These are phyloP conservation scores for Emydomyces testavorans DNA, from an alignment of 2,329 filamentous ascomycete genomes.

Conservation along the genomic window DNA sequence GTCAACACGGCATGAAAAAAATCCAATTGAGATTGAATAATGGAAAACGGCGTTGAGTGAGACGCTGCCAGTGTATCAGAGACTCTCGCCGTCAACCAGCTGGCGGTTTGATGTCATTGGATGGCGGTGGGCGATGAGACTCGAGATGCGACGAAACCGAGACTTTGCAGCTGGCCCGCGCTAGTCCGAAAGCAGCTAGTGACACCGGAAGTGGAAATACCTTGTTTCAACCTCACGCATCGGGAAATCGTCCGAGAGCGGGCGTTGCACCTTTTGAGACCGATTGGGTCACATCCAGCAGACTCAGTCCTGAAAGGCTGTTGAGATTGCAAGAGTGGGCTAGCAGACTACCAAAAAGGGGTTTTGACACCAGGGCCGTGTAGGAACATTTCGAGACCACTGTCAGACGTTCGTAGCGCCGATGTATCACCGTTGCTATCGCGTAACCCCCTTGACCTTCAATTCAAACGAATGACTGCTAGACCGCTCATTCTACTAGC, in stretches of 20 bases:
- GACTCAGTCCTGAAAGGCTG: neutral
- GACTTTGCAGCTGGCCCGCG: conserved; percentile 1
- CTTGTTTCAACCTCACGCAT: neutral
- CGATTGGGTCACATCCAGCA: conserved; percentile 7
- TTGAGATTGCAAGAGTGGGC: neutral
- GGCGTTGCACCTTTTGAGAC: neutral
- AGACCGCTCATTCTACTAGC: too few species aligned
- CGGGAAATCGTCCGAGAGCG: neutral
- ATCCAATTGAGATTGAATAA: conserved; percentile 1
- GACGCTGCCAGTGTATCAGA: neutral
- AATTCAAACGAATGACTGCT: too few species aligned
- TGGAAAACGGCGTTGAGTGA: neutral
- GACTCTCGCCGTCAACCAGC: neutral
- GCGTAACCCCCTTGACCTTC: too few species aligned
- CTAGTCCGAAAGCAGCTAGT: neutral
- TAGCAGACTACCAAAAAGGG: conserved; percentile 1
- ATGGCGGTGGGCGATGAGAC: neutral
- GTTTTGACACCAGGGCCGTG: too few species aligned
- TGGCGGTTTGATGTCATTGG: neutral
- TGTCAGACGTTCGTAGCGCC: conserved; percentile 2
- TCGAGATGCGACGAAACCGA: conserved; percentile 5
- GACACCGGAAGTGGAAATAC: neutral
- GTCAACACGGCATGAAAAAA: conserved; percentile 5
- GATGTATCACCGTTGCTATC: too few species aligned
- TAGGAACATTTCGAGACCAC: conserved; percentile 3